Evolutionary conservation across 2,329 filamentous ascomycete genomes (phyloP).

Genomic region (Cytospora mali): DNA sequence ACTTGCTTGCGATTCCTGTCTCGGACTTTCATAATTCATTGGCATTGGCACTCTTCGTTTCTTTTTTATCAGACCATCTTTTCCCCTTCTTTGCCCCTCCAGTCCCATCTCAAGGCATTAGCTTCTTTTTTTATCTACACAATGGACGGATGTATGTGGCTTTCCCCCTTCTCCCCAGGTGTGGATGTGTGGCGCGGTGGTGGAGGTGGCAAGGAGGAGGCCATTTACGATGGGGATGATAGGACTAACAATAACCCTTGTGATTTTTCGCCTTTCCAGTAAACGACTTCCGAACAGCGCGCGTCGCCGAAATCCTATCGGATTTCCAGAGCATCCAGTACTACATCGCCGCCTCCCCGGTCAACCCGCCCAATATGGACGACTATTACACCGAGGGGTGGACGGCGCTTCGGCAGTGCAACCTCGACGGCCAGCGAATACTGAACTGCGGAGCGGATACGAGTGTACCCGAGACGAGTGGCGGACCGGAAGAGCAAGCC

Average conservation of each 20-base stretch:
- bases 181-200: not conserved
- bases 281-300: conserved; percentile 60
- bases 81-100: conserved; percentile 2
- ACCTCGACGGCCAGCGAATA: conserved; percentile 65
- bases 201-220: not conserved
- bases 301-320: conserved; percentile 63
- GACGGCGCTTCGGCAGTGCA: conserved; percentile 63
- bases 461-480: conserved; percentile 54
- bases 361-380: conserved; percentile 55
- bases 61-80: conserved; percentile 14
- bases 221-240: not conserved
- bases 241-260: not conserved
- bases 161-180: not conserved
- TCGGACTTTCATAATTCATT: conserved; percentile 14
- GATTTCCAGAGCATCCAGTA: conserved; percentile 66
- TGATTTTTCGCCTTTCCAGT: conserved; percentile 45
- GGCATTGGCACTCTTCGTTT: not conserved
- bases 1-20: conserved; percentile 9
- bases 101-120: not conserved
- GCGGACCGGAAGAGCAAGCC: conserved; percentile 60
- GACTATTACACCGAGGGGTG: conserved; percentile 68
- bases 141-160: conserved; percentile 31
- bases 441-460: conserved; percentile 66
- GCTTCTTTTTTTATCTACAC: conserved; percentile 1
- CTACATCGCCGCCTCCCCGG: conserved; percentile 60